phyloP scores from a whole-genome alignment of 768 basidiomycete genomes.

The Tephrocybe sp. region DNA sequence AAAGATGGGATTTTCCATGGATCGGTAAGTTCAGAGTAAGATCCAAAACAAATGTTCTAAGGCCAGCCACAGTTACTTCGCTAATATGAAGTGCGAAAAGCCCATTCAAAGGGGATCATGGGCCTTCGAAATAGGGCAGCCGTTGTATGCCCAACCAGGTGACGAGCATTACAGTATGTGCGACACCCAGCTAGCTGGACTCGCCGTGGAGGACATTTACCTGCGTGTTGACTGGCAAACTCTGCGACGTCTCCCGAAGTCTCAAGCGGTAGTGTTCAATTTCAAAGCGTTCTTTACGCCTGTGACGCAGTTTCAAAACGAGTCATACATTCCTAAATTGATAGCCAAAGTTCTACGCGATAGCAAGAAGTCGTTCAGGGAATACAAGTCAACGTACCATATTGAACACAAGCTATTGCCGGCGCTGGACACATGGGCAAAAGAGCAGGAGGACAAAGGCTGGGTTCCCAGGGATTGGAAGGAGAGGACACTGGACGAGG shows the following conservation, averaged over 20 bases:
- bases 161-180: conserved; percentile 36
- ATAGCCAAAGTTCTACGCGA: conserved; percentile 43
- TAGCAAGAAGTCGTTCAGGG: conserved; percentile 35
- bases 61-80: conserved; percentile 47
- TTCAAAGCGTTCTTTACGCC: conserved; percentile 57
- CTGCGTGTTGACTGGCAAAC: conserved; percentile 60
- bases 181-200: conserved; percentile 30
- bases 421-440: conserved; percentile 43
- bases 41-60: too few relatives aligned
- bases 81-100: conserved; percentile 44
- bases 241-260: conserved; percentile 46
- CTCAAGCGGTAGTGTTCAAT: conserved; percentile 51
- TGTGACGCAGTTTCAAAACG: conserved; percentile 38
- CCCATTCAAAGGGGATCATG: conserved; percentile 57
- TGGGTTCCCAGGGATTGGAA: conserved; percentile 48
- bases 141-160: conserved; percentile 42
- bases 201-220: conserved; percentile 39
- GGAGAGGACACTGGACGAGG: conserved; percentile 48
- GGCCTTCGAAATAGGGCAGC: conserved; percentile 50
- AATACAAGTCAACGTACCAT: conserved; percentile 44
- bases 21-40: conserved; percentile 41
- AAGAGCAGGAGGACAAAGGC: conserved; percentile 47
- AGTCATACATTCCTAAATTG: conserved; percentile 48
- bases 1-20: conserved; percentile 48
- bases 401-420: conserved; percentile 46